Percentiles rank a stretch among this genome's conserved stretches.
Conservation (phyloP, 2,329 filamentous ascomycete genomes). For the Colletotrichum viniferum region DNA sequence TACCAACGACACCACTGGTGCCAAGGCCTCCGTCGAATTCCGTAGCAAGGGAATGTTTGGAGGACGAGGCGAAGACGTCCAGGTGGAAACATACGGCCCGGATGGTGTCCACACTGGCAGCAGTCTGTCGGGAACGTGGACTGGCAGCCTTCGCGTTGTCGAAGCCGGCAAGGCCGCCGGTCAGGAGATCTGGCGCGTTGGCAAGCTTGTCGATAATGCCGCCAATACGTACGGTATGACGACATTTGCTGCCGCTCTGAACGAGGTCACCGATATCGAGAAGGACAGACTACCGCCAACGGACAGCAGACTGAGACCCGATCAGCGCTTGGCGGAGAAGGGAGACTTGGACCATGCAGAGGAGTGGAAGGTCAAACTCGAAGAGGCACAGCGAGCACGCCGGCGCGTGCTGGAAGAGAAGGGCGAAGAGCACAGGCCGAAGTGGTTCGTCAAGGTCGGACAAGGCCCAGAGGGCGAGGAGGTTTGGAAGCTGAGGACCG, state of each 20-base stretch:
- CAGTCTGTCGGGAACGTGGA: constrained; percentile 85
- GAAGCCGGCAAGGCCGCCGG: constrained; percentile 65
- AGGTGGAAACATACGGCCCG: constrained; percentile 72
- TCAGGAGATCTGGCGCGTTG: constrained; percentile 78
- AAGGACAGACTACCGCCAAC: constrained; percentile 76
- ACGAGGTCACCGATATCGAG: constrained; percentile 86
- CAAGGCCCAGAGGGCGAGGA: constrained; percentile 65
- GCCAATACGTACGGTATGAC: constrained; percentile 87
- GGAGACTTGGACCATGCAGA: constrained; percentile 86
- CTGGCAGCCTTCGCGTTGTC: constrained; percentile 69
- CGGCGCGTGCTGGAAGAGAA: constrained; percentile 76
- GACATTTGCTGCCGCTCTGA: constrained; percentile 81
- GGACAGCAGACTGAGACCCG: constrained; percentile 82
- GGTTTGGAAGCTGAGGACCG: constrained; percentile 76
- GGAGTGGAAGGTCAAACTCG: constrained; percentile 78
- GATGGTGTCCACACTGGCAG: constrained; percentile 70
- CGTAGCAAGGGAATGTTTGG: constrained; percentile 97
- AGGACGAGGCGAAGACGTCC: constrained; percentile 88
- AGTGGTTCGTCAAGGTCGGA: constrained; percentile 83
- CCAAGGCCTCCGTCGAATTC: constrained; percentile 87
- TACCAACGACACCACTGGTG: constrained; percentile 80
- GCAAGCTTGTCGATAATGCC: constrained; percentile 78
- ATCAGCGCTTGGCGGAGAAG: constrained; percentile 84
- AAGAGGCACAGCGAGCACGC: constrained; percentile 82
- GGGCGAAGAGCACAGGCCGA: constrained; percentile 74